A percentile compares a stretch with the other conserved stretches of the same genome.
Evolutionary conservation across 2,329 filamentous ascomycete species (phyloP).

Genomic region (Colletotrichum orbiculare): DNA sequence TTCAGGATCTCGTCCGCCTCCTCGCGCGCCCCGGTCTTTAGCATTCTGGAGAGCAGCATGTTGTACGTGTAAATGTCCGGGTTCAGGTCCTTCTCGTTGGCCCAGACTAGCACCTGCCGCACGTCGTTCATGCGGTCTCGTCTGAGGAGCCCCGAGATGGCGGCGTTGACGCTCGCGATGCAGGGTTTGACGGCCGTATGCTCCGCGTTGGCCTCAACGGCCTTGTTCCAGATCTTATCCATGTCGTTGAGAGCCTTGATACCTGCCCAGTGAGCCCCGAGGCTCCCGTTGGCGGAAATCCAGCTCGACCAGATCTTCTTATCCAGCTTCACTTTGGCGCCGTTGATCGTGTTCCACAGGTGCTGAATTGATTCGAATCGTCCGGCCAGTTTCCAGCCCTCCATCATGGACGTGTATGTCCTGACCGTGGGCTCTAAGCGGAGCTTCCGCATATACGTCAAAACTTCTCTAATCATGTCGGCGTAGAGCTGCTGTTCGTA

Average conservation of each 20-base stretch:
- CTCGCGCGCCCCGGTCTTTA: conserved; percentile 59
- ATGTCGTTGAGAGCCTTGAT: conserved; percentile 75
- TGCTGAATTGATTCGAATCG: conserved; percentile 70
- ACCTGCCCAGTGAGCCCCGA: conserved; percentile 64
- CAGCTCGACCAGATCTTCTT: conserved; percentile 75
- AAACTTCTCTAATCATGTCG: conserved; percentile 39
- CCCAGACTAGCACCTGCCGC: conserved; percentile 68
- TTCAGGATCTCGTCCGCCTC: conserved; percentile 65
- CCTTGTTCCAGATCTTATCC: conserved; percentile 66
- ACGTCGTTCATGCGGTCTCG: conserved; percentile 60
- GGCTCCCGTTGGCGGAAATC: conserved; percentile 72
- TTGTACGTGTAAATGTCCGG: conserved; percentile 74
- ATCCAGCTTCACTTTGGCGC: conserved; percentile 70
- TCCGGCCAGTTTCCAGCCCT: conserved; percentile 71
- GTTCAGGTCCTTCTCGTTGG: conserved; percentile 62
- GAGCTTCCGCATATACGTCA: conserved; percentile 56
- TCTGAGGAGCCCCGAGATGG: conserved; percentile 70
- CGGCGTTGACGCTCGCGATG: conserved; percentile 76
- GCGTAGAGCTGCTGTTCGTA: conserved; percentile 1
- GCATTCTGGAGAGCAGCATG: conserved; percentile 70
- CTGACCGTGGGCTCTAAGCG: conserved; percentile 68
- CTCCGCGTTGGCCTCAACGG: conserved; percentile 43
- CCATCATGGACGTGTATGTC: conserved; percentile 80
- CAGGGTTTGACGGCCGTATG: conserved; percentile 64
- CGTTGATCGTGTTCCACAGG: conserved; percentile 74